These are phyloP conservation scores for Zymoseptoria tritici DNA, from an alignment of 2,329 filamentous ascomycete genomes.

Conservation along the genomic window DNA sequence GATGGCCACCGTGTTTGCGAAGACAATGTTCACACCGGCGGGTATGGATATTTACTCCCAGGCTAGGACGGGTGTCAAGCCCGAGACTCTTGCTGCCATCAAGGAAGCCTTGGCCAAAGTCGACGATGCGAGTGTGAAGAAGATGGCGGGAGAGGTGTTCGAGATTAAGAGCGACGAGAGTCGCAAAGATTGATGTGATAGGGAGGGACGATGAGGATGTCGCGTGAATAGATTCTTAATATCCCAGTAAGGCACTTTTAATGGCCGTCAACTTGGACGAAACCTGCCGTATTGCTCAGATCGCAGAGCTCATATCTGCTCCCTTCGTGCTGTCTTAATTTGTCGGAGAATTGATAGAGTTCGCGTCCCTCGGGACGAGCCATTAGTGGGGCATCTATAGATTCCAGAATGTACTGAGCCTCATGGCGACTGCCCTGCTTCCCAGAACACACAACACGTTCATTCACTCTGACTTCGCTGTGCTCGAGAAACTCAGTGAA, in stretches of 20 bases:
- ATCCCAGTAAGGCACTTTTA: not conserved
- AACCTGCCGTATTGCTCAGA: not conserved
- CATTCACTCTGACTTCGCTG: not conserved
- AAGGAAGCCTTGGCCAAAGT: conserved; percentile 47
- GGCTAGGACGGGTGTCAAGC: conserved; percentile 51
- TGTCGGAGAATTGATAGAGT: not conserved
- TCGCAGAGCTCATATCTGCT: no score
- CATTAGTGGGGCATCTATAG: not conserved
- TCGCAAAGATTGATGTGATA: conserved; percentile 14
- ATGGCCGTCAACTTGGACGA: not conserved
- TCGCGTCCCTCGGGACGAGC: not conserved
- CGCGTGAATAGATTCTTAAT: not conserved
- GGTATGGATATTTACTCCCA: conserved; percentile 73
- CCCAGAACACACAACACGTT: not conserved
- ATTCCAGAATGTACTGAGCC: not conserved
- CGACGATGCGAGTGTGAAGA: conserved; percentile 45
- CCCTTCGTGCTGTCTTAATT: no score
- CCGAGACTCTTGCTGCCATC: conserved; percentile 51
- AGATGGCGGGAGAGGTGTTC: conserved; percentile 46
- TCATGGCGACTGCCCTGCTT: not conserved
- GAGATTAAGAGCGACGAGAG: conserved; percentile 34
- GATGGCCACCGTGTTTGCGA: conserved; percentile 78
- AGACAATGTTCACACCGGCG: conserved; percentile 74
- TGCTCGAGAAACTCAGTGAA: no score
- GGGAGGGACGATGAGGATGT: not conserved